Base-by-base conservation (phyloP, 1,139 yeast species). In the Pichia sp. region DNA sequence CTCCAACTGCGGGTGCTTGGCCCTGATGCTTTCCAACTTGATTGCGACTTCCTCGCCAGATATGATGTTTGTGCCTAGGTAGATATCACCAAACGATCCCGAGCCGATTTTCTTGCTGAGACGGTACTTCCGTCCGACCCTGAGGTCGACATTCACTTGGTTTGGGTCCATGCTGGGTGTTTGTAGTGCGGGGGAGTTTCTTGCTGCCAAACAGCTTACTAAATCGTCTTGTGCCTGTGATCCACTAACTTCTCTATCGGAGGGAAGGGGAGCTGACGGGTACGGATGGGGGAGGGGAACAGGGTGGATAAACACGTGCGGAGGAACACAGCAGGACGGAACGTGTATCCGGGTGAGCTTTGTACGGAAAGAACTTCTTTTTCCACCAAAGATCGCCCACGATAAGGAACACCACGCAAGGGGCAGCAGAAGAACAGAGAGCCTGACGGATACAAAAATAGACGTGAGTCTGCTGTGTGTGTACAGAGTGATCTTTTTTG, bases 21-120 rank as follows among this genome's bases (percentile, higher is more conserved):
- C 97, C 59, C 87, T 79, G 57, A 88, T 83, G 62, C 89, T 85
- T 70, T 93, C 99, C 61, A 93, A 77, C 71, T 93, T 93, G 75
- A 93, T 92, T 64, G 98, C 99, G 52, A 93, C 97, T 71, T 93
- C 97, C 71, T 93, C 98, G 45, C 98, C 97, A 47, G 96, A 87
- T 50, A 93, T 88, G 72, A 93, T 84, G 72, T 93, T 93, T 45
- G 96, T 90, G 16, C 81, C 81, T 58, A 90, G 79, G 71, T 93
- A 93, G 64, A 93, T 93, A 69, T 93, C 99, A 59, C 99, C 99
- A 70, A 93, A 93, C 8, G 98, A 92, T 23, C 99, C 99, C 50
- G 95, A 85, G 15, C 99, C 99, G 65, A 93, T 93, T 74, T 93
- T 93, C 62, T 97, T 87, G 50, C 97, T 97, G 66, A 93, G 87